Conservation (phyloP, 2,329 filamentous ascomycete species). For the Dothideomycetes sp. region DNA sequence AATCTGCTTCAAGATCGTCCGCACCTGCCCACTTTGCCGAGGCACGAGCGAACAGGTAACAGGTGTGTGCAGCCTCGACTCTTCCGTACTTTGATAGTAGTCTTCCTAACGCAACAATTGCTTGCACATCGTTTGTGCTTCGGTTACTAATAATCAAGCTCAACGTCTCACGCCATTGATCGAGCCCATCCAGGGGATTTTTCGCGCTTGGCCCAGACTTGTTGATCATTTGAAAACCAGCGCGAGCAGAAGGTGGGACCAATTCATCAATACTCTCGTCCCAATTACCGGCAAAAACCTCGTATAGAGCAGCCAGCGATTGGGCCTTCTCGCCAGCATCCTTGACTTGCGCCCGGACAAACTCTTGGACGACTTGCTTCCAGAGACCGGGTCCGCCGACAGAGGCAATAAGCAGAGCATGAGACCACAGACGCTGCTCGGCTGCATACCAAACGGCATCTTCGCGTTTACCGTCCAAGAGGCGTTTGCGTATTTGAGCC, state of each 20-base stretch:
- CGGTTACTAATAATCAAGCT: slow-evolving; percentile 80
- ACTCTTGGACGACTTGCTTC: slow-evolving; percentile 90
- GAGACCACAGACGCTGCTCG: slow-evolving; percentile 89
- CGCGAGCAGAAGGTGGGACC: slow-evolving; percentile 82
- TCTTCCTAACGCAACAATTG: slow-evolving; percentile 68
- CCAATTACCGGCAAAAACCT: slow-evolving; percentile 84
- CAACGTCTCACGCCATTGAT: slow-evolving; percentile 90
- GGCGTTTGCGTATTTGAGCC: slow-evolving; percentile 58
- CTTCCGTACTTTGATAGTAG: slow-evolving; percentile 77
- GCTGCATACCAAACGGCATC: slow-evolving; percentile 89
- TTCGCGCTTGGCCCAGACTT: slow-evolving; percentile 53
- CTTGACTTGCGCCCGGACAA: slow-evolving; percentile 89
- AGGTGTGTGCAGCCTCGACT: slow-evolving; percentile 85
- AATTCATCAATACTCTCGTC: slow-evolving; percentile 95
- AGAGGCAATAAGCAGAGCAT: slow-evolving; percentile 83
- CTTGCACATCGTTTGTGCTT: slow-evolving; percentile 65
- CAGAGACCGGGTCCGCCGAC: slow-evolving; percentile 66
- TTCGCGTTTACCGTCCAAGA: slow-evolving; percentile 74
- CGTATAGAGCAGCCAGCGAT: slow-evolving; percentile 82
- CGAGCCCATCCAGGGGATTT: slow-evolving; percentile 72
- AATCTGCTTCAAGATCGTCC: slow-evolving; percentile 67
- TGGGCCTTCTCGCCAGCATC: slow-evolving; percentile 69
- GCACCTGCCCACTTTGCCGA: slow-evolving; percentile 65
- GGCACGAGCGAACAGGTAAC: slow-evolving; percentile 74
- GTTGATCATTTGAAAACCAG: slow-evolving; percentile 82